Evolutionary conservation across 2,329 filamentous ascomycete genomes (phyloP).

Genomic region (Diaporthe sp.): DNA sequence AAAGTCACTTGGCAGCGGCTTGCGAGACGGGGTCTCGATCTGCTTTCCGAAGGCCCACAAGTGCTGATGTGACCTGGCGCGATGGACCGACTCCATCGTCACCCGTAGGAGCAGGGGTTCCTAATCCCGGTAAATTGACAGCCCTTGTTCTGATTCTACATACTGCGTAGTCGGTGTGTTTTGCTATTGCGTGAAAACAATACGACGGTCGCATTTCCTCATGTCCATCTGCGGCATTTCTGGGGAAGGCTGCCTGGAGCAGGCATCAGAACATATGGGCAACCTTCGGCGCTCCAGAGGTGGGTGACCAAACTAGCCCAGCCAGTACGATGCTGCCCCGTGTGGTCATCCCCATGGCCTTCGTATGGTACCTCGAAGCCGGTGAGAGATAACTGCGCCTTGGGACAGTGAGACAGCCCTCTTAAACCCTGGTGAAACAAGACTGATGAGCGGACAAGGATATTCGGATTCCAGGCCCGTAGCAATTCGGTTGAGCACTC

Average conservation of each 20-base stretch:
- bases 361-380: neutral
- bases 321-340: constrained; percentile 24
- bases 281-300: neutral
- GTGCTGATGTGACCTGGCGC: constrained; percentile 22
- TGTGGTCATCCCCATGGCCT: neutral
- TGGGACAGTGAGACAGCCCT: neutral
- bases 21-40: constrained; percentile 12
- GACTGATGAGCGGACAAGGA: neutral
- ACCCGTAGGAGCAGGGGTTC: constrained; percentile 9
- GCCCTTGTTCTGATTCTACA: neutral
- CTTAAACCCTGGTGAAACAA: neutral
- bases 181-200: neutral
- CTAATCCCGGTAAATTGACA: neutral
- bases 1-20: constrained; percentile 1
- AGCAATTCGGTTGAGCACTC: neutral
- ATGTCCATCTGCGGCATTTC: neutral
- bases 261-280: neutral
- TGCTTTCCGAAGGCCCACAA: constrained; percentile 17
- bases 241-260: neutral
- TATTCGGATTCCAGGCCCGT: neutral
- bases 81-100: constrained; percentile 12
- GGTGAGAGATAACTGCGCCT: neutral
- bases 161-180: constrained; percentile 18
- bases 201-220: neutral
- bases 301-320: neutral